Conservation (phyloP, 176 grass and related monocot genomes). For the sorghum (Sorghum bicolor) region DNA sequence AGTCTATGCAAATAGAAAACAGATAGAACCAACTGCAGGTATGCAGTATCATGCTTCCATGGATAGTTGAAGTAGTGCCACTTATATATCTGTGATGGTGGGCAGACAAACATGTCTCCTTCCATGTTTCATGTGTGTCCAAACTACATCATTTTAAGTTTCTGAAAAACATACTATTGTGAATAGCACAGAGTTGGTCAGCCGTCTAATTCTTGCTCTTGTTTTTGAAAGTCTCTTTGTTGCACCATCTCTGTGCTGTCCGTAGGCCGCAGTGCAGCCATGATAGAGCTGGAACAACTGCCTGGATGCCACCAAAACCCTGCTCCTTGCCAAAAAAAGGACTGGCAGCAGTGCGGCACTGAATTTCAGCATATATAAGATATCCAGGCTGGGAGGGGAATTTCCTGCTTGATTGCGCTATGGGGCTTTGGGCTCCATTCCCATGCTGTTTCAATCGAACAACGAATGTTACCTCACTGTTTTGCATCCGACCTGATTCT, state of each 20-base stretch:
- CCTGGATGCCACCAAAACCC: background rate
- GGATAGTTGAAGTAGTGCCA: background rate
- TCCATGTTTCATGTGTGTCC: background rate
- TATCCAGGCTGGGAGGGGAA: background rate
- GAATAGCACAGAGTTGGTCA: background rate
- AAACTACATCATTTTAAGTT: background rate
- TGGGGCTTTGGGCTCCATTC: background rate
- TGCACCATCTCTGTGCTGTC: background rate
- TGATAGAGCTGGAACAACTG: background rate
- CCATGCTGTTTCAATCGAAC: background rate
- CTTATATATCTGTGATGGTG: background rate
- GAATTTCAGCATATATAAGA: background rate
- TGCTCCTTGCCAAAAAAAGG: background rate
- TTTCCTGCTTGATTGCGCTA: background rate
- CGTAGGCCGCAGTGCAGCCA: background rate
- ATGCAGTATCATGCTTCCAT: background rate
- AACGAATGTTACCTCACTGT: background rate
- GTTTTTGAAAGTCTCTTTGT: background rate
- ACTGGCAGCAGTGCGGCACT: background rate
- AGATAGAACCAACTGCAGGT: background rate
- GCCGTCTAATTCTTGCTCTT: background rate
- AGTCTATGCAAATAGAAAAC: background rate
- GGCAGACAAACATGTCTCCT: background rate
- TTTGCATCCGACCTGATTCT: background rate
- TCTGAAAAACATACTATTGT: background rate